Conservation (phyloP, 2,329 filamentous ascomycete species). For the Magnaporthales sp. region DNA sequence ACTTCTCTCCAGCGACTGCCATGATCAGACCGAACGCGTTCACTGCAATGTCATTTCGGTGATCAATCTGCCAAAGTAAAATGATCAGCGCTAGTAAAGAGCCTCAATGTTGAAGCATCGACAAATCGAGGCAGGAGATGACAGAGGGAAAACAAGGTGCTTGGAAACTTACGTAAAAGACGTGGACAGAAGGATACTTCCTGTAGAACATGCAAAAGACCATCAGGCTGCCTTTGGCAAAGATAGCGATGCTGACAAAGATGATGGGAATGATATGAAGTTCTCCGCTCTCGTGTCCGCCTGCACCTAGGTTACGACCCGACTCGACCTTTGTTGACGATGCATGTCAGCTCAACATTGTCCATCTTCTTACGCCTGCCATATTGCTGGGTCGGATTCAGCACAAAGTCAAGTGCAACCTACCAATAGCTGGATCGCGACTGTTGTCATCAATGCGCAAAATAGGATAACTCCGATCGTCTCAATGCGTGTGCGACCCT, state of each 20-base stretch:
- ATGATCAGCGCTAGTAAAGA: not conserved
- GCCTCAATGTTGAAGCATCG: not conserved
- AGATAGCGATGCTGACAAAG: slow-evolving; percentile 45
- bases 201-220: slow-evolving; percentile 44
- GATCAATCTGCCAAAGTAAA: slow-evolving; percentile 31
- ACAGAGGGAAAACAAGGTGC: not conserved
- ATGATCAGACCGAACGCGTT: slow-evolving; percentile 47
- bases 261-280: slow-evolving; percentile 45
- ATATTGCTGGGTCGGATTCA: not conserved
- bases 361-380: not conserved
- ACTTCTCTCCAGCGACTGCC: slow-evolving; percentile 42
- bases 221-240: slow-evolving; percentile 42
- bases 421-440: slow-evolving; percentile 53
- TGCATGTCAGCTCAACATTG: slow-evolving; percentile 11
- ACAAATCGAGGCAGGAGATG: not conserved
- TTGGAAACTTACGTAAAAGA: slow-evolving; percentile 38
- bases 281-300: slow-evolving; percentile 29
- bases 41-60: slow-evolving; percentile 47
- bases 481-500: slow-evolving; percentile 53
- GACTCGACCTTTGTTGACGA: slow-evolving; percentile 38
- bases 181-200: slow-evolving; percentile 43
- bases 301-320: slow-evolving; percentile 37
- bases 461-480: slow-evolving; percentile 59
- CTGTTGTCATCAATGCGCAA: slow-evolving; percentile 57
- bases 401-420: slow-evolving; percentile 11